phyloP scores from a whole-genome alignment of 441 rosid genomes.

The Gossypium lobatum region DNA sequence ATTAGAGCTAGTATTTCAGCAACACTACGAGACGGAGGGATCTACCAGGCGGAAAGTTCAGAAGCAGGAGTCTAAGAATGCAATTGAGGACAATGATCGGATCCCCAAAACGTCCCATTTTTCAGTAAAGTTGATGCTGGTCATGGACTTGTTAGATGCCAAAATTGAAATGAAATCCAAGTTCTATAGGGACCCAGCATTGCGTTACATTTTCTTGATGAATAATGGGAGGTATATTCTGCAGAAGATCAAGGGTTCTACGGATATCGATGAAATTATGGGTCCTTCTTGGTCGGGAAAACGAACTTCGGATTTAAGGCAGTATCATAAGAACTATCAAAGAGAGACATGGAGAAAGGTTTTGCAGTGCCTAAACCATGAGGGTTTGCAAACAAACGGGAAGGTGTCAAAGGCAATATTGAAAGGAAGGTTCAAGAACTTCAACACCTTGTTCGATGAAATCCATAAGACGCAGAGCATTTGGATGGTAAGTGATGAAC shows the following conservation, averaged over 20 bases:
- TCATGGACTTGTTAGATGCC: conserved; percentile 49
- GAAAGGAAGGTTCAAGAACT: conserved; percentile 74
- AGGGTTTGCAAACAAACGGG: conserved; percentile 70
- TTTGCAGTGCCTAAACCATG: conserved; percentile 54
- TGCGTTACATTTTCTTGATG: conserved; percentile 69
- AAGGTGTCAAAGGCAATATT: conserved; percentile 57
- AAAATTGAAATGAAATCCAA: conserved; percentile 49
- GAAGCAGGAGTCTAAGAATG: conserved; percentile 7
- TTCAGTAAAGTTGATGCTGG: conserved; percentile 32
- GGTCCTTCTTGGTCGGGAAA: conserved; percentile 55
- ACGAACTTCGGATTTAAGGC: conserved; percentile 55
- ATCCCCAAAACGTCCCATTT: conserved; percentile 40
- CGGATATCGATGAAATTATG: conserved; percentile 45
- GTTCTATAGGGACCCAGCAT: conserved; percentile 46
- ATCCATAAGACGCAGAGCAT: conserved; percentile 76
- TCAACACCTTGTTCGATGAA: conserved; percentile 72
- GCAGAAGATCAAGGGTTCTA: conserved; percentile 67
- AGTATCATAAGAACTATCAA: conserved; percentile 67
- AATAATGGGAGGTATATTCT: conserved; percentile 79
- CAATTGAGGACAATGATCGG: conserved; percentile 21
- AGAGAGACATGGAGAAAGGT: conserved; percentile 83
- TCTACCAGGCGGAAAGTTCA: not conserved
- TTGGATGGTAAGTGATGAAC: conserved; percentile 88
- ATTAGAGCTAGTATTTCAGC: conserved; percentile 45
- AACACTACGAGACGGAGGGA: conserved; percentile 17